These are phyloP conservation scores for Neodidymelliopsis sp. DNA, from an alignment of 2,329 filamentous ascomycete species.

Conservation along the genomic window DNA sequence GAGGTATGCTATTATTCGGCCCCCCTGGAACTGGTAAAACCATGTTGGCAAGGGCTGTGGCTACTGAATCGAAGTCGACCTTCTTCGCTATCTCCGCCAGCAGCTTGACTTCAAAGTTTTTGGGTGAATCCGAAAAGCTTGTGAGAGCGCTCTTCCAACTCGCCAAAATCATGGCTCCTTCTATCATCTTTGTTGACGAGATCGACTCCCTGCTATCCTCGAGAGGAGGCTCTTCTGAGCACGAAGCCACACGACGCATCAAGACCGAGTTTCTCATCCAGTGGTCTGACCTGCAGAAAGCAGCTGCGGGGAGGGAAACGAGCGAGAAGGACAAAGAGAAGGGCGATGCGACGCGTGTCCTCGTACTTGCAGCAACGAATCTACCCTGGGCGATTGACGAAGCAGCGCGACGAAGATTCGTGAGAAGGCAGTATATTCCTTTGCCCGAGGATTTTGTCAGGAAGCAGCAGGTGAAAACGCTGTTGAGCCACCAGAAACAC, in stretches of 20 bases:
- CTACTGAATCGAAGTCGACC: constrained; percentile 91
- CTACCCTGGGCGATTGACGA: constrained; percentile 98
- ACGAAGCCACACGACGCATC: constrained; percentile 90
- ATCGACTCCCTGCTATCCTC: constrained; percentile 93
- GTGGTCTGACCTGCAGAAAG: constrained; percentile 92
- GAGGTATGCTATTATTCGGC: constrained; percentile 95
- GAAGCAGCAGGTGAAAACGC: constrained; percentile 76
- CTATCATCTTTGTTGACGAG: constrained; percentile 98
- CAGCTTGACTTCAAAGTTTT: constrained; percentile 92
- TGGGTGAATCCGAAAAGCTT: constrained; percentile 95
- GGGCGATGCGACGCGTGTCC: constrained; percentile 84
- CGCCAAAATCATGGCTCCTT: constrained; percentile 88
- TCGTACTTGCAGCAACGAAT: constrained; percentile 95
- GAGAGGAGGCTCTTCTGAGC: constrained; percentile 81
- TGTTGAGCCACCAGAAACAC: constrained; percentile 89
- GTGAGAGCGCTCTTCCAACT: constrained; percentile 89
- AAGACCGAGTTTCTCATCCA: constrained; percentile 99
- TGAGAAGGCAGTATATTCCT: constrained; percentile 93
- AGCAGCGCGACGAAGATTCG: constrained; percentile 87
- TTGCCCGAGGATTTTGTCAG: constrained; percentile 86
- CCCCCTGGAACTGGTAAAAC: constrained; percentile 98
- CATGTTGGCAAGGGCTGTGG: constrained; percentile 93
- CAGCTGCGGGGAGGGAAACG: constrained; percentile 83
- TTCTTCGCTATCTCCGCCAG: constrained; percentile 98
- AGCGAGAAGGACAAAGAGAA: constrained; percentile 70